phyloP scores from a whole-genome alignment of 2,329 filamentous ascomycete species.

The Stachybotrys elegans region DNA sequence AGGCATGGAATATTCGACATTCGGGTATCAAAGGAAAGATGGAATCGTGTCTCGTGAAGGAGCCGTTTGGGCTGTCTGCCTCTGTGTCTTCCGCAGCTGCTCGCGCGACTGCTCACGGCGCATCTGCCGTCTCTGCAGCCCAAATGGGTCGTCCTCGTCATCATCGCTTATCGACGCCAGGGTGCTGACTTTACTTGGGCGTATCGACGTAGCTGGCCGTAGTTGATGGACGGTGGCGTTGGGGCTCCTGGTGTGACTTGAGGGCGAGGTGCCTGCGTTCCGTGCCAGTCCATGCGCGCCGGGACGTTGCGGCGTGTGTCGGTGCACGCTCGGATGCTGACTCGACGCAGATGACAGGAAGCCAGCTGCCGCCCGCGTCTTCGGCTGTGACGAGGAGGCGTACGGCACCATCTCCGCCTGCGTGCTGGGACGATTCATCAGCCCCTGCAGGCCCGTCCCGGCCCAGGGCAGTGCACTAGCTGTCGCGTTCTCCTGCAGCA shows the following conservation, averaged over 20 bases:
- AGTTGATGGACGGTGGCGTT: too few species aligned
- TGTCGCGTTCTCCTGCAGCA: slow-evolving; percentile 5
- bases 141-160: slow-evolving; percentile 30
- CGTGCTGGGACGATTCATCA: slow-evolving; percentile 37
- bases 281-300: too few species aligned
- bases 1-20: neutral
- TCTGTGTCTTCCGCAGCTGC: slow-evolving; percentile 15
- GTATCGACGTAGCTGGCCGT: too few species aligned
- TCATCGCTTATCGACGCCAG: slow-evolving; percentile 7
- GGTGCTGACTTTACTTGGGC: too few species aligned
- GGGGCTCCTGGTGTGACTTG: too few species aligned
- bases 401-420: slow-evolving; percentile 21
- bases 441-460: slow-evolving; percentile 31
- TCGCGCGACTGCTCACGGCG: slow-evolving; percentile 24
- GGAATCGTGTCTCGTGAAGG: slow-evolving; percentile 26
- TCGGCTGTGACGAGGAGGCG: slow-evolving; percentile 12
- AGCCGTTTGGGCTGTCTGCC: slow-evolving; percentile 8
- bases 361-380: slow-evolving; percentile 21
- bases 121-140: slow-evolving; percentile 23
- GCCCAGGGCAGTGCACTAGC: slow-evolving; percentile 15
- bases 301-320: too few species aligned
- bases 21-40: slow-evolving; percentile 25
- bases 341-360: slow-evolving; percentile 15
- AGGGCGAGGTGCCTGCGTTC: too few species aligned
- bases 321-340: too few species aligned